phyloP scores from a whole-genome alignment of 768 basidiomycete genomes.

The Rhizopogon vinicolor region DNA sequence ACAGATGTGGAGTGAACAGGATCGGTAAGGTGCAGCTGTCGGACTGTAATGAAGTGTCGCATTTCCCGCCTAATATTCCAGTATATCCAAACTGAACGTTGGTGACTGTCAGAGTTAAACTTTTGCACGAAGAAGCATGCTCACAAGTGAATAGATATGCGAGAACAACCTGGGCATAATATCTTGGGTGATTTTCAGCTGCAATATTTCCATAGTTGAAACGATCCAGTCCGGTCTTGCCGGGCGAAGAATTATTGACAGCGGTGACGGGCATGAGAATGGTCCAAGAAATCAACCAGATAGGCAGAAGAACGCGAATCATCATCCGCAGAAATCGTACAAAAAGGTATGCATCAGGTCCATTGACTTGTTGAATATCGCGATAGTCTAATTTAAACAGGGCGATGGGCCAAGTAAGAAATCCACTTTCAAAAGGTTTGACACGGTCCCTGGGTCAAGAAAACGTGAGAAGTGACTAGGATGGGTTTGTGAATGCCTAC shows the following conservation, averaged over 20 bases:
- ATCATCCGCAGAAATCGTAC: conserved; percentile 88
- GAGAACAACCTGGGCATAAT: conserved; percentile 74
- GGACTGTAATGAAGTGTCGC: conserved; percentile 69
- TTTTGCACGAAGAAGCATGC: conserved; percentile 19
- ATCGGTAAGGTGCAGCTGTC: conserved; percentile 80
- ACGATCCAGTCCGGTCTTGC: conserved; percentile 53
- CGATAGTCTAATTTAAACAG: conserved; percentile 59
- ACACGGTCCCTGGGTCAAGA: conserved; percentile 47
- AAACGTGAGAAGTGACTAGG: conserved; percentile 1
- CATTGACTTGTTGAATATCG: conserved; percentile 63
- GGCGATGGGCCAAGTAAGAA: conserved; percentile 64
- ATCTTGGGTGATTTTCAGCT: conserved; percentile 45
- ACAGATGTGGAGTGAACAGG: conserved; percentile 69
- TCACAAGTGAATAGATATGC: conserved; percentile 75
- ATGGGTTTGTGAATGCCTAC: conserved; percentile 24
- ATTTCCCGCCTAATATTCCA: conserved; percentile 82
- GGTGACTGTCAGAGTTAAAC: not conserved
- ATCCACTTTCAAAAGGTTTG: conserved; percentile 40
- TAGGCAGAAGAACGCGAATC: conserved; percentile 76
- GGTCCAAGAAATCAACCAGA: conserved; percentile 88
- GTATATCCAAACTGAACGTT: conserved; percentile 68
- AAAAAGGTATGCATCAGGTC: conserved; percentile 91
- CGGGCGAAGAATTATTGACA: conserved; percentile 42
- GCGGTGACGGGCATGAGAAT: conserved; percentile 76
- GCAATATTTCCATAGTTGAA: conserved; percentile 84